Evolutionary conservation across 2,329 filamentous ascomycete genomes (phyloP), one percentile per base, ranked within the genome.

Genomic region (Shiraia sp.): DNA sequence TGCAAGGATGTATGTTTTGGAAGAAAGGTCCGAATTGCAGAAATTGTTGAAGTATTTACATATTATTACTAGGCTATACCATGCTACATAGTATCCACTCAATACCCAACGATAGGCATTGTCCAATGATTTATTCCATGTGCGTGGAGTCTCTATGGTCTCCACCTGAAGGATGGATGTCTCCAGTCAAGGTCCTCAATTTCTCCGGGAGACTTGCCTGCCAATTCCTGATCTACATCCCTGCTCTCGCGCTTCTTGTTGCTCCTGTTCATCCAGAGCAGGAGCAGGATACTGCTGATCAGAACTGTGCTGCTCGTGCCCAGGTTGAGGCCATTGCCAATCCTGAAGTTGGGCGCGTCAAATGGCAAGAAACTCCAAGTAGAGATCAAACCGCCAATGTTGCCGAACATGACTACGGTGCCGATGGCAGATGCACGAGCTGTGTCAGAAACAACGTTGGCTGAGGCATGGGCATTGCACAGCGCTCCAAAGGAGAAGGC

Each of bases 391-490:
- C 85, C 86, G 2, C 86, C 86, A n/a, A 88, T 61, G 40, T 88
- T 88, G 19, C 85, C 86, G 16, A 87, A 71, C 84, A 88, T 88
- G 57, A 88, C 82, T 38, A 81, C 82, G 0, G 78, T 79, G 9
- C 80, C 84, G 31, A 88, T 86, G 3, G 83, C 83, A 1, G 82
- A 78, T 8, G 80, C 81, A 10, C 85, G 77, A 0, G 86, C 82
- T 0, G 86, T 87, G 53, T 89, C 86, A 3, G 81, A 83, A 6
- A 88, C 78, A 0, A 89, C 84, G 51, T 88, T 88, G 6, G 84
- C 85, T 0, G 83, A 81, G 0, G 79, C 81, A 40, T 88, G 79
- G 0, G 85, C 85, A 49, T 86, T 87, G 52, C 78, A 80, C 10
- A 89, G 75, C 0, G 85, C 76, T 0, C 84, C 85, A 32, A 82